Conservation (phyloP, 352 stramenopile species). For the Globisporangium megalacanthum region DNA sequence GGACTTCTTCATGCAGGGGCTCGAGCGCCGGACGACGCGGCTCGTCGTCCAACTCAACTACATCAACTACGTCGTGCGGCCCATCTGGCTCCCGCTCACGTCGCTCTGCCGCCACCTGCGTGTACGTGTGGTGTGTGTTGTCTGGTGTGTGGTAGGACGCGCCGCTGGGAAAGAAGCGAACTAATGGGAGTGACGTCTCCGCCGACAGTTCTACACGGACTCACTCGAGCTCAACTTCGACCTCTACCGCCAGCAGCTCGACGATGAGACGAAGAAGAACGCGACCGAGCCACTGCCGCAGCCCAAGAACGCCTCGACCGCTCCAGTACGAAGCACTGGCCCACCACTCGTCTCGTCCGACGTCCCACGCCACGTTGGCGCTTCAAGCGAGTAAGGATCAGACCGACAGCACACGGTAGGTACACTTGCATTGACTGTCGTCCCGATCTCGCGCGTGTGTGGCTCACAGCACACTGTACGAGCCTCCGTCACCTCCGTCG, state of each 20-base stretch:
- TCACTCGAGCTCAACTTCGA: constrained; percentile 69
- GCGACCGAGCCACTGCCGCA: not conserved
- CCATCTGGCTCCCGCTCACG: constrained; percentile 55
- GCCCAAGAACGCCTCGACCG: not conserved
- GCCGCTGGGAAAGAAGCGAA: not conserved
- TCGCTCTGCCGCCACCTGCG: constrained; percentile 42
- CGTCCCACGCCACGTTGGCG: too few species aligned
- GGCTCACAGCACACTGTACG: too few species aligned
- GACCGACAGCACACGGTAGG: too few species aligned
- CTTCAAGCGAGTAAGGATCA: too few species aligned
- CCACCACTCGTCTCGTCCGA: too few species aligned
- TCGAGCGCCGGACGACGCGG: constrained; percentile 51
- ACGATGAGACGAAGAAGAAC: constrained; percentile 20
- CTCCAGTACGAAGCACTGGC: not conserved
- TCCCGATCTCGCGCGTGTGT: too few species aligned
- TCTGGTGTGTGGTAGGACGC: not conserved
- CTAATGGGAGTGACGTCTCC: too few species aligned
- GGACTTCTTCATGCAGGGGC: constrained; percentile 71
- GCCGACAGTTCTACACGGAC: constrained; percentile 51
- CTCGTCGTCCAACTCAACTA: constrained; percentile 73
- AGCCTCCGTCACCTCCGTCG: not conserved
- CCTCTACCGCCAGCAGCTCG: constrained; percentile 32
- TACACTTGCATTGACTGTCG: too few species aligned
- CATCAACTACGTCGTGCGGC: constrained; percentile 67
- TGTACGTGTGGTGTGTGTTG: constrained; percentile 26